Evolutionary conservation across 228 moss, liverwort and hornwort genomes (phyloP).

Genomic region (Sphagnum fallax): DNA sequence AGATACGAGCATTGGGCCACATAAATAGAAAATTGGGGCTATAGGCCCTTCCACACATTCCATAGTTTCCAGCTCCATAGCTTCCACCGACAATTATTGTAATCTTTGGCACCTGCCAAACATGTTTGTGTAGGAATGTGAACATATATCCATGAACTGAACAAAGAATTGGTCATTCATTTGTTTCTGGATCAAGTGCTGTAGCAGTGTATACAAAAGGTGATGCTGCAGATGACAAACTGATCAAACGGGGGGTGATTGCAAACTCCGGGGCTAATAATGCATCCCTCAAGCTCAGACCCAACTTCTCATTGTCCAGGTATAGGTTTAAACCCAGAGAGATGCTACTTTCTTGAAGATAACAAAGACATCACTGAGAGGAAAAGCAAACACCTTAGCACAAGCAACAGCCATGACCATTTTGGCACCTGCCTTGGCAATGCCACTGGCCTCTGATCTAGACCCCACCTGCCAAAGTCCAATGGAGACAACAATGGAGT

Average conservation of each 20-base stretch:
- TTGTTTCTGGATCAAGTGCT: no score
- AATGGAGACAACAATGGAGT: neutral
- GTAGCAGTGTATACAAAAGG: no score
- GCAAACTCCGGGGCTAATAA: no score
- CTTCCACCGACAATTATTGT: constrained; percentile 91
- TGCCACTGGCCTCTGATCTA: constrained; percentile 91
- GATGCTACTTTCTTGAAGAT: no score
- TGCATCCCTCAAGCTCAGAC: no score
- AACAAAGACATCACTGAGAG: neutral
- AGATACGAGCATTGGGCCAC: constrained; percentile 99
- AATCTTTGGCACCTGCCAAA: constrained; percentile 77
- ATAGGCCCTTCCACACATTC: constrained; percentile 98
- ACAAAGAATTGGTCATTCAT: no score
- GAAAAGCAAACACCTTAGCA: constrained; percentile 69
- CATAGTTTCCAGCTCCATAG: constrained; percentile 98
- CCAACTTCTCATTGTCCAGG: no score
- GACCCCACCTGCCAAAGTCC: constrained; percentile 80
- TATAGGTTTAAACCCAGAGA: no score
- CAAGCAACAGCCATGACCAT: constrained; percentile 99
- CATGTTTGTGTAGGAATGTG: neutral
- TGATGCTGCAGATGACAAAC: no score
- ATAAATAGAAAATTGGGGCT: constrained; percentile 96
- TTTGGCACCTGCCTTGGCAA: constrained; percentile 99
- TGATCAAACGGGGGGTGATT: no score
- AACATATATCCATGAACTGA: neutral